Percentiles rank a stretch among this genome's conserved stretches.
These are phyloP conservation scores for Fraxinus albicans DNA, from an alignment of 305 asterid species.

Conservation along the genomic window DNA sequence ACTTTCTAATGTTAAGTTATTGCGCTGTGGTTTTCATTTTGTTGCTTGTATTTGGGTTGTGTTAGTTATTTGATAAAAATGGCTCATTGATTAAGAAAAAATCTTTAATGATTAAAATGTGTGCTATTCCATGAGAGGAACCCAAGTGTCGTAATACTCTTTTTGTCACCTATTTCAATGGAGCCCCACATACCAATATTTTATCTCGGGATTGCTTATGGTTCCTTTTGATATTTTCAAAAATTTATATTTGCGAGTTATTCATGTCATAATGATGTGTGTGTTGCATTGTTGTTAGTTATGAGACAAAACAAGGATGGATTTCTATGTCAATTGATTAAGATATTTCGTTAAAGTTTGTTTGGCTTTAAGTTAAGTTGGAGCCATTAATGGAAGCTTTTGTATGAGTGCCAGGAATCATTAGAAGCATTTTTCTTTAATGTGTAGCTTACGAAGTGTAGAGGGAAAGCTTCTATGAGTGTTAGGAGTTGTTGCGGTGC, in stretches of 20 bases:
- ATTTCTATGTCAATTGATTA: not conserved
- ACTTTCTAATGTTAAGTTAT: not conserved
- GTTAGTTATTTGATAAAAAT: not conserved
- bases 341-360: not conserved
- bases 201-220: not conserved
- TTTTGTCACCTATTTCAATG: not conserved
- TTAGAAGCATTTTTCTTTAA: not conserved
- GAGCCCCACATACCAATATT: not conserved
- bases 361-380: not conserved
- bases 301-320: not conserved
- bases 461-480: not conserved
- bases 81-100: too few relatives aligned
- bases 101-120: not conserved
- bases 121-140: not conserved
- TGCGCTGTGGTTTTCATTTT: not conserved
- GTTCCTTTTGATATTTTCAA: not conserved
- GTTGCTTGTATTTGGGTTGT: not conserved
- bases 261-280: not conserved
- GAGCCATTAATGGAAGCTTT: conserved; percentile 14
- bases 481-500: not conserved
- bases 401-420: not conserved
- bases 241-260: conserved; percentile 11
- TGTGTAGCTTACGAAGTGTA: not conserved
- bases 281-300: not conserved
- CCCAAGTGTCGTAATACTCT: not conserved